A percentile compares a stretch with the other conserved stretches of the same genome.
phyloP scores from a whole-genome alignment of 148 eudicot genomes.

The Heliosperma pusillum region DNA sequence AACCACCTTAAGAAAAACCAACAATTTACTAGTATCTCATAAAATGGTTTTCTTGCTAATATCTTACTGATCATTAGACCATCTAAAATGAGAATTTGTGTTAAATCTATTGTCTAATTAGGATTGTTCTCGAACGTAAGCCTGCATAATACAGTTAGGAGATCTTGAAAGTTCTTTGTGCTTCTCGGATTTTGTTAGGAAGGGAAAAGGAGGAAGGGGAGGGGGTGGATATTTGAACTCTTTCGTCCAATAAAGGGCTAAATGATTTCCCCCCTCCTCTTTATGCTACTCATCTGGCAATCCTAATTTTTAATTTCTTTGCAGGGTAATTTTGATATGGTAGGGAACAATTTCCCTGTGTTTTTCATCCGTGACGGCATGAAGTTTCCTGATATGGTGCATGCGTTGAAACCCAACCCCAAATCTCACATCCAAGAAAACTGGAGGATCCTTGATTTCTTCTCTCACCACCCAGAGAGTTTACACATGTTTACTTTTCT shows the following conservation, averaged over 20 bases:
- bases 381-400: constrained; percentile 92
- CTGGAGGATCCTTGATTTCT: constrained; percentile 90
- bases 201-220: not conserved
- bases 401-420: constrained; percentile 90
- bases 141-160: not conserved
- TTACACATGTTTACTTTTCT: constrained; percentile 77
- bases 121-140: not conserved
- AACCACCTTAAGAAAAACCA: too few relatives aligned
- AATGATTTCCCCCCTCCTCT: not conserved
- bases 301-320: constrained; percentile 15
- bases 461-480: constrained; percentile 93
- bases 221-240: not conserved
- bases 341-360: constrained; percentile 95
- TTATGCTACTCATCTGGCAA: not conserved
- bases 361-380: constrained; percentile 88
- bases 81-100: too few relatives aligned
- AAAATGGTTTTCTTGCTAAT: too few relatives aligned
- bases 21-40: too few relatives aligned
- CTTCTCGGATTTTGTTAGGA: not conserved
- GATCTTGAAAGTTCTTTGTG: not conserved
- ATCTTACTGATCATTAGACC: too few relatives aligned
- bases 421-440: constrained; percentile 92
- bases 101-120: not conserved
- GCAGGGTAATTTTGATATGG: constrained; percentile 95
- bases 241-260: not conserved